Base-by-base conservation (phyloP, 1,139 yeast genomes). In the Ashbya aceris region DNA sequence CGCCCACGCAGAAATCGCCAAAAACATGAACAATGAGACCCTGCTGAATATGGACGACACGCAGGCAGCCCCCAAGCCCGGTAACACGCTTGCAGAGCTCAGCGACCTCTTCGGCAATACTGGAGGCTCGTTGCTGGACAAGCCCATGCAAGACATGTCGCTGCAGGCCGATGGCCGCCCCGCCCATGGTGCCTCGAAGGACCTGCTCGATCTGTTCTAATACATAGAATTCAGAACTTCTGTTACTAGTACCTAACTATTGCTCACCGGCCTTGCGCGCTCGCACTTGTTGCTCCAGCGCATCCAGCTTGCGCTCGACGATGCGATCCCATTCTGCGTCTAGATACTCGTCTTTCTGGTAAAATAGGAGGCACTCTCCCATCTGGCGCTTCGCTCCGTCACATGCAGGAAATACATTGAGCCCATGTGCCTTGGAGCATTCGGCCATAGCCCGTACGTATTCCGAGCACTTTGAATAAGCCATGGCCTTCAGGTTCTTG, bases 1-100 rank as follows among this genome's bases (percentile, higher is more conserved):
- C 53, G 96, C 96, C 10, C 81, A 78, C 52, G 79, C 77, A 48
- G 96, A 85, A 55, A 78, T 83, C 44, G 77, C 81, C 42, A 73
- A 70, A 44, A 77, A 74, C 47, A 68, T 66, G 27, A 79, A 82
- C 54, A 81, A 83, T 38, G 97, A 89, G 55, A 86, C 85, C 54
- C 70, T 91, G 52, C 74, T 91, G 40, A 96, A 91, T 59, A 79
- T 91, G 51, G 96, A 84, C 54, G 67, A 56, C 11, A 40, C 27
- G 44, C 35, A 30, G 39, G 11, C 38, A 12, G 36, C 41, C 12
- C 41, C 39, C 11, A 27, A 52, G 48, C 45, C 50, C 17, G 48
- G 55, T 27, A 62, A 69, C 45, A 69, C 76, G 23, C 66, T 82
- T 47, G 82, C 76, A 50, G 91, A 82, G 53, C 69, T 83, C 55